Conservation (phyloP, 2,329 filamentous ascomycete genomes). For the Lachnellula subtilissima region DNA sequence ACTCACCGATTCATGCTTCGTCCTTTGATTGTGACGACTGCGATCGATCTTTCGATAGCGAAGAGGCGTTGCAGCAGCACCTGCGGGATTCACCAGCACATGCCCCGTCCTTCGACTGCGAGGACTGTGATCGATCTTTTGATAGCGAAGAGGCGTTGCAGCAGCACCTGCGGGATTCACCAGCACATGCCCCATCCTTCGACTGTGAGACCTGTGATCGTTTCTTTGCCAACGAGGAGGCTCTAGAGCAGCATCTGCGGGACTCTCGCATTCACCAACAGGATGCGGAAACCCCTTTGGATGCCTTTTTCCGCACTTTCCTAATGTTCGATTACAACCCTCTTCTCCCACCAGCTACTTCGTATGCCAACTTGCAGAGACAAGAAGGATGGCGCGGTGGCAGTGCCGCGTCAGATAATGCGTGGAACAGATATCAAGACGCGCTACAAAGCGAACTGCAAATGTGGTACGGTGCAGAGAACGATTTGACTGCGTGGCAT, state of each 20-base stretch:
- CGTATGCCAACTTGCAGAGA: conserved; percentile 24
- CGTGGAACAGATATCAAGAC: conserved; percentile 22
- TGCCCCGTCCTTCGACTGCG: conserved; percentile 15
- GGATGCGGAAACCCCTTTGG: conserved; percentile 20
- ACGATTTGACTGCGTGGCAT: conserved; percentile 23
- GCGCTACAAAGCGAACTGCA: conserved; percentile 21
- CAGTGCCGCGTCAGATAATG: conserved; percentile 13
- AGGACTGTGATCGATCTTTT: conserved; percentile 19
- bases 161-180: conserved; percentile 20
- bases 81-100: conserved; percentile 15
- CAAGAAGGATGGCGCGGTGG: conserved; percentile 19
- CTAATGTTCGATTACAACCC: conserved; percentile 25
- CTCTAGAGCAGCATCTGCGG: conserved; percentile 21
- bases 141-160: conserved; percentile 18
- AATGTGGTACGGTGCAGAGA: conserved; percentile 22
- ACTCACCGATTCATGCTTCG: conserved; percentile 8
- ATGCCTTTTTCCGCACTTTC: conserved; percentile 25
- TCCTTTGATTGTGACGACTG: conserved; percentile 17
- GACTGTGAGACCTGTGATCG: conserved; percentile 17
- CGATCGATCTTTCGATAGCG: conserved; percentile 20
- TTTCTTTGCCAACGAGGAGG: conserved; percentile 20
- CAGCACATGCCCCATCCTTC: conserved; percentile 13
- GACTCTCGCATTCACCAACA: conserved; percentile 14
- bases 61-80: conserved; percentile 22
- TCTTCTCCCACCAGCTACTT: conserved; percentile 27